Evolutionary conservation across 2,329 filamentous ascomycete species (phyloP).

Genomic region (Sclerotinia minor): DNA sequence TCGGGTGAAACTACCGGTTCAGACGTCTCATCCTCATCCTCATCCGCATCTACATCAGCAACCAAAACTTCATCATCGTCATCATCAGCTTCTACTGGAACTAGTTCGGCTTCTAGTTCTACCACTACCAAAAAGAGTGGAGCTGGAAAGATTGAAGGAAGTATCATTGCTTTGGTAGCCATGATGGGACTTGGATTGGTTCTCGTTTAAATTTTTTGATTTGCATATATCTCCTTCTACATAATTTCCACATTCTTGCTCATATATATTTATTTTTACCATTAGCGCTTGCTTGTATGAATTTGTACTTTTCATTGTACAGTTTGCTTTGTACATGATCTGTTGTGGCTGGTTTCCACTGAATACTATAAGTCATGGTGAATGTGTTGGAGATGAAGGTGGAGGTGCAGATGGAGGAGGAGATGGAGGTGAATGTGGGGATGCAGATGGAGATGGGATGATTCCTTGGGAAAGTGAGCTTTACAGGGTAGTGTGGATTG

Average conservation of each 20-base stretch:
- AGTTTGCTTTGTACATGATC: constrained; percentile 13
- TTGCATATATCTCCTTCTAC: not conserved
- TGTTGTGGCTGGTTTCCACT: constrained; percentile 11
- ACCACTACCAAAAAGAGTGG: constrained; percentile 17
- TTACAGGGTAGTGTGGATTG: not conserved
- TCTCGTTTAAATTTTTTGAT: not conserved
- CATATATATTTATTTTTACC: constrained; percentile 15
- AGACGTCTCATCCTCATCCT: not conserved
- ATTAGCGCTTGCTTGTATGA: not conserved
- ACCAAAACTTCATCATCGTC: not conserved
- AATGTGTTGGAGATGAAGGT: not conserved
- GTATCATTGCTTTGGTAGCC: constrained; percentile 20
- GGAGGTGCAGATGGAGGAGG: too few relatives aligned
- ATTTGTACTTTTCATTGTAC: not conserved
- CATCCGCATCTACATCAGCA: not conserved
- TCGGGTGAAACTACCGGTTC: constrained; percentile 25
- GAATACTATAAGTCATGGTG: constrained; percentile 7
- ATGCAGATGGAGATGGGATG: not conserved
- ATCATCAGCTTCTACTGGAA: constrained; percentile 43
- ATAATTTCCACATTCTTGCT: constrained; percentile 9
- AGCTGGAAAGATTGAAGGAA: constrained; percentile 18
- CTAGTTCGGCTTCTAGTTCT: constrained; percentile 7
- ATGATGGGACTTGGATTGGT: constrained; percentile 18
- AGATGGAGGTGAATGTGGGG: too few relatives aligned
- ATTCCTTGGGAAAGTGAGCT: not conserved